Conservation (phyloP, 176 grass and related monocot genomes). For the Zea mays region Zm-B73-REFERENCE-NAM-5.0 NC_050099.1:38511501-38512000, state of each 20-base stretch:
- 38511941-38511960: slow-evolving; percentile 7
- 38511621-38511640: neutral
- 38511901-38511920: neutral
- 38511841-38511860: neutral
- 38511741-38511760: slow-evolving; percentile 56
- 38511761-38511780: slow-evolving; percentile 40
- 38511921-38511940: slow-evolving; percentile 29
- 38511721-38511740: slow-evolving; percentile 63
- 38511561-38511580: neutral
- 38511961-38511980: slow-evolving; percentile 13
- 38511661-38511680: slow-evolving; percentile 10
- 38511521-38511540: neutral
- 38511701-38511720: slow-evolving; percentile 39
- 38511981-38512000: neutral
- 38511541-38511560: slow-evolving; percentile 43
- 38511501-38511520: slow-evolving; percentile 80
- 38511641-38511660: neutral
- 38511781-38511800: slow-evolving; percentile 40
- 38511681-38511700: neutral
- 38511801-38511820: slow-evolving; percentile 19
- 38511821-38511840: neutral
- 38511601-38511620: neutral
- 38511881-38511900: neutral
- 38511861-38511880: neutral
- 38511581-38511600: neutral